A percentile compares a stretch with the other conserved stretches of the same genome.
Evolutionary conservation across 805 yeast species (phyloP).

Genomic region (Suhomyces emberorum): DNA sequence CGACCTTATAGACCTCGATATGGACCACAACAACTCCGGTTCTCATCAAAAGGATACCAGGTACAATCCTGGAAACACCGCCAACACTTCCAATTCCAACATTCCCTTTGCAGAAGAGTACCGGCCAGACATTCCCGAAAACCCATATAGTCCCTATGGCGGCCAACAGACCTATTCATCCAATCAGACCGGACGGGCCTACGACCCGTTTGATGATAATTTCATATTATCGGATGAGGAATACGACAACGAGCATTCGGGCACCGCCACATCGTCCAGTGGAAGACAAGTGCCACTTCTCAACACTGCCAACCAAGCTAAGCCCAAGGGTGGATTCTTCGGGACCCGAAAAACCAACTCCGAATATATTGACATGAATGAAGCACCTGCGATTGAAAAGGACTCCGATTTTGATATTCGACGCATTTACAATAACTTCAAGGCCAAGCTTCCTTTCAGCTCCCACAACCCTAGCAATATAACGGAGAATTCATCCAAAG

Average conservation of each 20-base stretch:
- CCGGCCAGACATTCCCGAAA: conserved; percentile 1
- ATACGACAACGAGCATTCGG: conserved; percentile 13
- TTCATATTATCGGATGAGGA: conserved; percentile 37
- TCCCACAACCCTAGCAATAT: conserved; percentile 9
- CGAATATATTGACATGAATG: conserved; percentile 29
- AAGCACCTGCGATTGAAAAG: conserved; percentile 7
- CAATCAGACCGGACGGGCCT: background rate
- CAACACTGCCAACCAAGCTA: conserved; percentile 19
- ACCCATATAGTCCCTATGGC: conserved; percentile 1
- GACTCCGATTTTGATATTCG: conserved; percentile 39
- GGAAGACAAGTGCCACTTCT: conserved; percentile 27
- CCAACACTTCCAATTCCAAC: background rate
- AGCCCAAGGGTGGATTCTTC: conserved; percentile 23
- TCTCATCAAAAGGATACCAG: too few species aligned
- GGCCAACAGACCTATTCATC: conserved; percentile 4
- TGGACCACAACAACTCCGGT: too few species aligned
- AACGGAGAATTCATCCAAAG: conserved; percentile 12
- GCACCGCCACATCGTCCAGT: conserved; percentile 1
- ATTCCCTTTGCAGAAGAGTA: background rate
- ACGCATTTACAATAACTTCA: conserved; percentile 21
- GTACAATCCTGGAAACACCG: background rate
- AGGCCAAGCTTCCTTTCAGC: conserved; percentile 18
- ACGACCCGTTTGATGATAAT: conserved; percentile 34
- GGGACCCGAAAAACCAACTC: conserved; percentile 12
- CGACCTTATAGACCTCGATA: conserved; percentile 21